These are phyloP conservation scores for Auriscalpium vulgare DNA, from an alignment of 768 basidiomycete species.

Conservation along the genomic window DNA sequence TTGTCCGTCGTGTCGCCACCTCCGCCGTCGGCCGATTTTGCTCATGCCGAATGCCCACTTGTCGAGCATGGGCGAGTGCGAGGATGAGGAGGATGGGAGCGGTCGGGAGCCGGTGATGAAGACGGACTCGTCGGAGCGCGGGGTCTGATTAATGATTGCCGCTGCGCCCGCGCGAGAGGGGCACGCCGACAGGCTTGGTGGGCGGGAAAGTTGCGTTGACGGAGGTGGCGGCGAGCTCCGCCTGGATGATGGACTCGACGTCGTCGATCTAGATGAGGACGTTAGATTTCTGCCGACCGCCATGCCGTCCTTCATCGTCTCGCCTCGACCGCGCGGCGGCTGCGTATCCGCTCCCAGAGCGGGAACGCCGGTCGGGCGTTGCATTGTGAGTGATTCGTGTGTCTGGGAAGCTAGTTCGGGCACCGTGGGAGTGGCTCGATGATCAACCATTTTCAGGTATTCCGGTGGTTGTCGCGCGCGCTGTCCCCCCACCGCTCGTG, in stretches of 20 bases:
- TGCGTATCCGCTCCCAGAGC: no score
- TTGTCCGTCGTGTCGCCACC: slow-evolving; percentile 26
- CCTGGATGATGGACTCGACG: slow-evolving; percentile 85
- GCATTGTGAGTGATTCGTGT: no score
- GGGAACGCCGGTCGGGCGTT: no score
- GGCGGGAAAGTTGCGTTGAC: slow-evolving; percentile 34
- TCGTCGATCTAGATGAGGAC: slow-evolving; percentile 96
- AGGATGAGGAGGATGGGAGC: slow-evolving; percentile 77
- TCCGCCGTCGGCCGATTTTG: slow-evolving; percentile 59
- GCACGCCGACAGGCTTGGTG: slow-evolving; percentile 83
- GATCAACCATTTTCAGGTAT: no score
- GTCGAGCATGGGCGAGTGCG: slow-evolving; percentile 69
- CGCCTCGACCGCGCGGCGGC: no score
- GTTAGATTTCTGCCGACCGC: no score
- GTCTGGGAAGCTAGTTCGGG: no score
- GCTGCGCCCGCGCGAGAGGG: slow-evolving; percentile 85
- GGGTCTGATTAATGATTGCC: slow-evolving; percentile 98
- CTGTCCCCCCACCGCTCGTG: no score
- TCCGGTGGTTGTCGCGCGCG: no score
- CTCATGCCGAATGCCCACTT: slow-evolving; percentile 90
- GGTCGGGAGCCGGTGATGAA: slow-evolving; percentile 93
- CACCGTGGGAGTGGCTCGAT: no score
- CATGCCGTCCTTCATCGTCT: no score
- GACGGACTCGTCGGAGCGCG: slow-evolving; percentile 67
- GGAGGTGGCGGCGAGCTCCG: slow-evolving; percentile 59